A percentile compares a stretch with the other conserved stretches of the same genome.
These are phyloP conservation scores for Glycine latifolia DNA, from an alignment of 306 rosid species.

Conservation along the genomic window DNA sequence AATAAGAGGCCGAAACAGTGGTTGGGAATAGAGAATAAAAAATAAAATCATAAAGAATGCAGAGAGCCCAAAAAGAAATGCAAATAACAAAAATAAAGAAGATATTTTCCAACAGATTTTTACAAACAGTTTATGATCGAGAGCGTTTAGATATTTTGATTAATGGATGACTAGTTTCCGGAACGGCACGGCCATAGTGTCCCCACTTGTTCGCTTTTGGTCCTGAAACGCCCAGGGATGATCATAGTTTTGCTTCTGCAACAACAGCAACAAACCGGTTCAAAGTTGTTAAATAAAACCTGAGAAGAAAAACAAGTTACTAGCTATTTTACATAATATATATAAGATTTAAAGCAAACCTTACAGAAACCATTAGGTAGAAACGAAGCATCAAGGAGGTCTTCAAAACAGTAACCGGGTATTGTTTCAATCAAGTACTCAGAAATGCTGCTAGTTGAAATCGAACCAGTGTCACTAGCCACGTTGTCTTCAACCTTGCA, in stretches of 20 bases:
- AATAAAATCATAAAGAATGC: slow-evolving; percentile 23
- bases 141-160: slow-evolving; percentile 31
- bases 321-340: neutral
- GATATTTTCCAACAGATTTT: slow-evolving; percentile 37
- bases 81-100: neutral
- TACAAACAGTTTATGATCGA: slow-evolving; percentile 29
- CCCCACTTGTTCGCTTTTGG: too few species aligned
- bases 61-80: slow-evolving; percentile 27
- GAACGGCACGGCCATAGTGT: neutral
- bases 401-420: slow-evolving; percentile 91
- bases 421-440: slow-evolving; percentile 80
- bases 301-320: neutral
- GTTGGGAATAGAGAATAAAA: slow-evolving; percentile 4
- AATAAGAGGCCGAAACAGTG: neutral
- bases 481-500: slow-evolving; percentile 51
- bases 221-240: too few species aligned
- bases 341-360: slow-evolving; percentile 56
- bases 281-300: neutral
- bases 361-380: slow-evolving; percentile 68
- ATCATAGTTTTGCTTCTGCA: too few species aligned
- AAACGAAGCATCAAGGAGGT: slow-evolving; percentile 73
- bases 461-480: slow-evolving; percentile 60
- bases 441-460: slow-evolving; percentile 75
- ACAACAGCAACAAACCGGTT: too few species aligned
- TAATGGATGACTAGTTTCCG: too few species aligned